Percentiles rank a stretch among this genome's conserved stretches.
Conservation (phyloP, 192 early-diverging fungal species). For the Anaeromyces robustus region DNA sequence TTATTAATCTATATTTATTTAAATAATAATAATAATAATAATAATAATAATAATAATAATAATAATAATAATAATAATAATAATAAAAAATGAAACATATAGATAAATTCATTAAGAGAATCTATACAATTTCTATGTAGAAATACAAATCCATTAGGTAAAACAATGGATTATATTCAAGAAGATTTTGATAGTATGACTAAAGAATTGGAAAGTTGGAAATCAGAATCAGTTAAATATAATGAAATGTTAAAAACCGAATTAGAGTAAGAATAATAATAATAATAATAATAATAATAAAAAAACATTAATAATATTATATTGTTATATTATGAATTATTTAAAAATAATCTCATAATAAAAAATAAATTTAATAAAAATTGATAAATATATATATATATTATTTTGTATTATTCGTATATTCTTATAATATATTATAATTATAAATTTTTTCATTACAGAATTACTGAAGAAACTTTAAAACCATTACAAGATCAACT, state of each 20-base stretch:
- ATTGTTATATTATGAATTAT: not conserved
- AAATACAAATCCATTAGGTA: conserved; percentile 33
- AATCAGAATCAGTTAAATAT: conserved; percentile 19
- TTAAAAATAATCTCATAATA: not conserved
- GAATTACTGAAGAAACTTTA: conserved; percentile 17
- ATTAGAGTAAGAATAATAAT: conserved; percentile 5
- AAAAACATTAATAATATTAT: not conserved
- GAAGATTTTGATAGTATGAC: conserved; percentile 47
- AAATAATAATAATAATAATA: no score
- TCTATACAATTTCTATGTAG: conserved; percentile 29
- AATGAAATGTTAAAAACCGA: conserved; percentile 13
- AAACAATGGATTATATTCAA: conserved; percentile 39
- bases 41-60: no score
- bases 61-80: no score
- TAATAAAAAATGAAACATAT: not conserved
- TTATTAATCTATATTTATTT: no score
- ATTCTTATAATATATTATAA: no score
- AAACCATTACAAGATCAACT: conserved; percentile 18
- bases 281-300: not conserved
- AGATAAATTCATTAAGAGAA: conserved; percentile 27
- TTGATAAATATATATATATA: no score
- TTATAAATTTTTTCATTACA: no score
- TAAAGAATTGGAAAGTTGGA: conserved; percentile 33
- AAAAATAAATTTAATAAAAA: not conserved
- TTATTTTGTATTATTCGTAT: no score